Evolutionary conservation across 345 rosid genomes (phyloP), one percentile per base, ranked within the genome.

Genomic region (Ceriops zippeliana): DNA sequence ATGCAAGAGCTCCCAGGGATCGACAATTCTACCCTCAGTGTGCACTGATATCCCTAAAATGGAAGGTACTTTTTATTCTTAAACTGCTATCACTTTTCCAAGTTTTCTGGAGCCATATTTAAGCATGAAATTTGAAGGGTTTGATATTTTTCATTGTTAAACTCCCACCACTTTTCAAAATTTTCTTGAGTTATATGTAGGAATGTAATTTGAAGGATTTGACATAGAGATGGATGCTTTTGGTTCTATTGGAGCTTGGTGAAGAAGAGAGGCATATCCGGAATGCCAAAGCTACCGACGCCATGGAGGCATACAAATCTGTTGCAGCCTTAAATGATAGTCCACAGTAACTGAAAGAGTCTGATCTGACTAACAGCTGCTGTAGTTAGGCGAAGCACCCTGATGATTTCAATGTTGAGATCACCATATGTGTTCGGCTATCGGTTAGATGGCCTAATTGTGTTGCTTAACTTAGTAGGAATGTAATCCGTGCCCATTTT

Each of bases 251-350:
- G 95, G 98, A 93, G 80, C 74, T 93, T 21, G n/a, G 79, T 54
- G 90, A 91, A 73, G 98, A 87, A 73, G 98, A 91, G 80, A 89
- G 70, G 83, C 80, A 83, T 63, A 35, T 58, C 4, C 86, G 96
- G 91, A 93, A 88, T 65, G 83, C 69, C 0, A 89, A 78, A 70
- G 97, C 97, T 3, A 87, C 85, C 13, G 89, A 86, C 71, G 81
- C 26, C 26, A 24, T 24, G 96, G 96, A 81, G 75, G 84, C 78
- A 26, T 89, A 93, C 82, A 83, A 83, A 31, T 59, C 72, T 35
- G 73, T 73, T 38, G 70, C 79, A 20, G 52, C 74, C 8, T 62
- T 52, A 5, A 65, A 21, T 57, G 68, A 66, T 37, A 37, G 46
- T 37, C 13, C 46, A 37, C 46, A 37, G 15, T 7, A 37, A 37